Evolutionary conservation across 192 early-diverging fungal genomes (phyloP), one percentile per base, ranked within the genome.

Genomic region (Podila verticillata): DNA sequence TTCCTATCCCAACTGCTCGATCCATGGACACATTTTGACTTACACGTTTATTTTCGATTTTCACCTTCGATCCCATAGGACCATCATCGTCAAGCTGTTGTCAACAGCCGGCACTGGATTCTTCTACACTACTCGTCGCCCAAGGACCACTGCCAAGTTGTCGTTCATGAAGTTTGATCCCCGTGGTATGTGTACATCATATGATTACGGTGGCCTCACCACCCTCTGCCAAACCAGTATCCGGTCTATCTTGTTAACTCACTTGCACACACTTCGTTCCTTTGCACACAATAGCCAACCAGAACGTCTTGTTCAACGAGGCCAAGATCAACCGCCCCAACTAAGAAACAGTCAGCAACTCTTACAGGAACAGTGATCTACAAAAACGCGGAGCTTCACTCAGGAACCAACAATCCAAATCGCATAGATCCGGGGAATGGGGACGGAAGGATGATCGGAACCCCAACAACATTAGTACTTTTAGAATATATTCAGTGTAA

Each of bases 141-240:
- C 95, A 70, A 86, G 93, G 62, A 86, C 93, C 31, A 87, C 91
- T 31, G 89, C 93, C 63, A 96, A 96, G 72, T 85, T 99, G 60
- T 88, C 91, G 35, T 89, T 96, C 74, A 95, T 95, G 91, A 99
- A 99, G 88, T 94, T 91, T 72, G 97, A 99, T 84, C 97, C 97
- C 44, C 85, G 90, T 68, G 92, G 92, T 94, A 87, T 39, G 48
- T 60, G 6, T 30, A 28, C 32, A 39, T 36, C 39, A n/a, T n/a
- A n/a, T n/a, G n/a, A n/a, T 69, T 47, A 15, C 26, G 17, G 12
- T 32, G 15, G 59, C 26, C 22, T 35, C 4, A 20, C 12, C 13
- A 56, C 29, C 26, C n/a, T n/a, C n/a, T n/a, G n/a, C n/a, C 57
- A 29, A 24, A 8, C 12, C 22, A 24, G 63, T 35, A 35, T 58